Evolutionary conservation across 805 yeast species (phyloP).

Genomic region (Yarrowia sp.): DNA sequence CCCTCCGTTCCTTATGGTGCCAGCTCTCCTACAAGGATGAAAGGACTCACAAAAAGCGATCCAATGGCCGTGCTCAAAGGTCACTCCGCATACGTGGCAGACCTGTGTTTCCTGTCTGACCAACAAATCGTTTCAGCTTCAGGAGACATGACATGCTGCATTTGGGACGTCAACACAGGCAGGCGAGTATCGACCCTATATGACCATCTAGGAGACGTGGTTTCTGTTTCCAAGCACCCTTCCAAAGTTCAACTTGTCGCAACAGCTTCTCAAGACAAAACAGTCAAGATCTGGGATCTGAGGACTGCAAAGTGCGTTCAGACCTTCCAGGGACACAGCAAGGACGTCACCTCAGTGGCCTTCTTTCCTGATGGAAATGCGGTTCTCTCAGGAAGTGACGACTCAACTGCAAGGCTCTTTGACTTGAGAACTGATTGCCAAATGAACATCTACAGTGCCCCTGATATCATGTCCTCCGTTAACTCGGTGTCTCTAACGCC

Average conservation of each 20-base stretch:
- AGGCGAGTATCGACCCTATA: constrained; percentile 38
- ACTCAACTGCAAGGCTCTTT: constrained; percentile 63
- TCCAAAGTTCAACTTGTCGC: constrained; percentile 53
- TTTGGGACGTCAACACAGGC: constrained; percentile 76
- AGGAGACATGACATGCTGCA: constrained; percentile 74
- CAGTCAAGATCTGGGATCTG: constrained; percentile 75
- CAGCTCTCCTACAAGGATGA: neutral
- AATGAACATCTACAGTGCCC: constrained; percentile 45
- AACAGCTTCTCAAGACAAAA: constrained; percentile 70
- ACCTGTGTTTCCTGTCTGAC: constrained; percentile 62
- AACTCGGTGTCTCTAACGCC: constrained; percentile 47
- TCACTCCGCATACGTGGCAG: constrained; percentile 78
- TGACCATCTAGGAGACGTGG: constrained; percentile 48
- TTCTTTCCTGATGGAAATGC: constrained; percentile 70
- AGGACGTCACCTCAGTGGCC: constrained; percentile 61
- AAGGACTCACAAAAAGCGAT: constrained; percentile 35
- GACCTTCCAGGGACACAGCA: constrained; percentile 50
- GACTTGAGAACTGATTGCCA: constrained; percentile 78
- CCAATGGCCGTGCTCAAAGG: constrained; percentile 61
- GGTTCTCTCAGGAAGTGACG: constrained; percentile 75
- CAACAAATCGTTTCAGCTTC: constrained; percentile 61
- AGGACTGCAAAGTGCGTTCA: constrained; percentile 44
- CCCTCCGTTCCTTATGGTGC: neutral
- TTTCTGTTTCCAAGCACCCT: constrained; percentile 63
- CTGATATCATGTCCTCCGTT: constrained; percentile 58